These are phyloP conservation scores for Calamus simplicifolius DNA, from an alignment of 176 grass and related monocot species.

Conservation along the genomic window DNA sequence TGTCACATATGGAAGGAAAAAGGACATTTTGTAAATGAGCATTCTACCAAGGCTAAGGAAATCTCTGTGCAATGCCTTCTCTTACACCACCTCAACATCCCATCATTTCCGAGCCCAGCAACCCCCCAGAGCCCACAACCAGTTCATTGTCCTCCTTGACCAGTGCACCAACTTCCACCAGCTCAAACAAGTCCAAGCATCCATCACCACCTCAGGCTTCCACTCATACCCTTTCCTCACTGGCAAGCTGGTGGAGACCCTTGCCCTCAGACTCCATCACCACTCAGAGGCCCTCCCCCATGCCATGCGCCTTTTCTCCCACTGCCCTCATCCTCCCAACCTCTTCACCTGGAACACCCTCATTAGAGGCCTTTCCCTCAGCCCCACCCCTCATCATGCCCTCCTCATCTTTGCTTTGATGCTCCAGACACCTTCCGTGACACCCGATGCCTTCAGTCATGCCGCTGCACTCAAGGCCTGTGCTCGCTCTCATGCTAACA, in stretches of 20 bases:
- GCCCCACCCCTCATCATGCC: slow-evolving; percentile 2
- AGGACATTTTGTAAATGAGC: no score
- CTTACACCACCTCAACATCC: no score
- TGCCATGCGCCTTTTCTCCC: slow-evolving; percentile 2
- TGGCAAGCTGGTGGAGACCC: slow-evolving; percentile 4
- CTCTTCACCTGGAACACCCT: slow-evolving; percentile 15
- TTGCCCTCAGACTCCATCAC: background rate
- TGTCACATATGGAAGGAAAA: no score
- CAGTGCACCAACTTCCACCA: background rate
- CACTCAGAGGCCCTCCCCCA: background rate
- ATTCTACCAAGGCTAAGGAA: no score
- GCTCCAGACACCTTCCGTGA: no score
- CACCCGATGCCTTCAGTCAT: no score
- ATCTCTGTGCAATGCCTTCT: no score
- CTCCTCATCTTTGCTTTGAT: background rate
- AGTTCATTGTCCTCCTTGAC: no score
- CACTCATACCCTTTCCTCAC: slow-evolving; percentile 1
- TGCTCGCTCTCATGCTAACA: background rate
- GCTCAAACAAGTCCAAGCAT: slow-evolving; percentile 11
- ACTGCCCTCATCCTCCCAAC: slow-evolving; percentile 1
- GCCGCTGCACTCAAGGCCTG: background rate
- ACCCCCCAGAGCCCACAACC: no score
- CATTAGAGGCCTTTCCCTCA: background rate
- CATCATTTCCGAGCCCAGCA: no score
- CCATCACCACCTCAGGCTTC: slow-evolving; percentile 5